These are phyloP conservation scores for Arthrobotrys sinensis DNA, from an alignment of 2,329 filamentous ascomycete genomes.

Conservation along the genomic window DNA sequence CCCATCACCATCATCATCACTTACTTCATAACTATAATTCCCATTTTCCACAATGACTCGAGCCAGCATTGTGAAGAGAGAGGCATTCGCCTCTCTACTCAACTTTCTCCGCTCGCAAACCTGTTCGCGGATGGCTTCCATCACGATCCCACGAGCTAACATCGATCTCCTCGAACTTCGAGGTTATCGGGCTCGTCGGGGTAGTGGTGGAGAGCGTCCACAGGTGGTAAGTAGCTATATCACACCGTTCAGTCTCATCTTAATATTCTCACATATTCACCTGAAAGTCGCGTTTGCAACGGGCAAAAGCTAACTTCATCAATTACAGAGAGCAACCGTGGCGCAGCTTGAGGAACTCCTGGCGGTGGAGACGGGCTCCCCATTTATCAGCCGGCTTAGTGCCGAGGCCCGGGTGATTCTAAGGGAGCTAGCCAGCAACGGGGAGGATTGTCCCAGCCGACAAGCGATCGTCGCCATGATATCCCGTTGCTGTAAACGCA, in stretches of 20 bases:
- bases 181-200: slow-evolving; percentile 2
- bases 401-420: neutral
- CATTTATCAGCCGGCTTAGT: neutral
- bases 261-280: neutral
- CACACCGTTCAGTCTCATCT: neutral
- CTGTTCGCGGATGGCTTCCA: slow-evolving; percentile 14
- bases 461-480: neutral
- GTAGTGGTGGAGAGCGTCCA: neutral
- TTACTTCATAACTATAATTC: neutral
- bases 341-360: slow-evolving; percentile 3
- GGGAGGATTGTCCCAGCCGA: neutral
- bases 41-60: slow-evolving; percentile 6
- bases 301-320: neutral
- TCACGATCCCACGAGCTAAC: slow-evolving; percentile 1
- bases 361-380: neutral
- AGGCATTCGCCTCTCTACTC: slow-evolving; percentile 2
- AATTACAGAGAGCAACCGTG: neutral
- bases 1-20: neutral
- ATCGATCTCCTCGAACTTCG: slow-evolving; percentile 3
- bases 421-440: neutral
- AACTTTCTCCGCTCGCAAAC: slow-evolving; percentile 16
- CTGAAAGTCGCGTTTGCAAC: neutral
- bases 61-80: neutral
- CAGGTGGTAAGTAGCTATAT: neutral
- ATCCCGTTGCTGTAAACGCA: neutral